Percentiles rank a stretch among this genome's conserved stretches.
phyloP scores from a whole-genome alignment of 1,284 basidiomycete genomes.

The Afroboletus lepidellus region DNA sequence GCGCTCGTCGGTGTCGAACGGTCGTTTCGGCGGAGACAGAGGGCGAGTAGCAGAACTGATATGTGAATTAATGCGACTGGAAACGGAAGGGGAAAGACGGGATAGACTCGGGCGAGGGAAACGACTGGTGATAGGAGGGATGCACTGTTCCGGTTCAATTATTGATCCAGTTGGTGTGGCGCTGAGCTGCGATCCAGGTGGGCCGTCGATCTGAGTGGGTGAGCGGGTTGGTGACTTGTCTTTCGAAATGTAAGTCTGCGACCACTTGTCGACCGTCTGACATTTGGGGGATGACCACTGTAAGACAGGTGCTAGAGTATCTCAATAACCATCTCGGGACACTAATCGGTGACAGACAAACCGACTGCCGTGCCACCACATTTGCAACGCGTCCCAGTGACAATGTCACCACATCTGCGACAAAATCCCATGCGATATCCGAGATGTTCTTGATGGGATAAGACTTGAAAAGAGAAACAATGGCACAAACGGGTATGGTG shows the following conservation, averaged over 20 bases:
- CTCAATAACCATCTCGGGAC: constrained; percentile 13
- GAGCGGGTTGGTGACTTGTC: constrained; percentile 42
- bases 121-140: constrained; percentile 38
- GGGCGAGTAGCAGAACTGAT: constrained; percentile 55
- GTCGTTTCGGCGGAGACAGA: constrained; percentile 55
- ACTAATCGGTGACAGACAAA: constrained; percentile 38
- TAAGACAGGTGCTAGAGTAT: constrained; percentile 58
- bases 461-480: neutral
- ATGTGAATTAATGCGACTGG: constrained; percentile 53
- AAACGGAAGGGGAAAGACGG: constrained; percentile 35
- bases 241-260: constrained; percentile 66
- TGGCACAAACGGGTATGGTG: constrained; percentile 2
- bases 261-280: constrained; percentile 64
- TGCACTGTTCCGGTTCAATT: constrained; percentile 9
- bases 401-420: constrained; percentile 77
- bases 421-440: constrained; percentile 66
- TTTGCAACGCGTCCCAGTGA: constrained; percentile 63
- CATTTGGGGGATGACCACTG: constrained; percentile 54
- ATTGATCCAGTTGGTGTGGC: constrained; percentile 8
- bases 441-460: neutral
- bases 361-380: constrained; percentile 77
- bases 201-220: constrained; percentile 19
- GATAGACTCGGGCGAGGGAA: constrained; percentile 50
- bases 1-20: constrained; percentile 26
- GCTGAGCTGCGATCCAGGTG: constrained; percentile 16